Evolutionary conservation across 75 land plant species (phyloP).

Genomic region (Selaginella moellendorffii): DNA sequence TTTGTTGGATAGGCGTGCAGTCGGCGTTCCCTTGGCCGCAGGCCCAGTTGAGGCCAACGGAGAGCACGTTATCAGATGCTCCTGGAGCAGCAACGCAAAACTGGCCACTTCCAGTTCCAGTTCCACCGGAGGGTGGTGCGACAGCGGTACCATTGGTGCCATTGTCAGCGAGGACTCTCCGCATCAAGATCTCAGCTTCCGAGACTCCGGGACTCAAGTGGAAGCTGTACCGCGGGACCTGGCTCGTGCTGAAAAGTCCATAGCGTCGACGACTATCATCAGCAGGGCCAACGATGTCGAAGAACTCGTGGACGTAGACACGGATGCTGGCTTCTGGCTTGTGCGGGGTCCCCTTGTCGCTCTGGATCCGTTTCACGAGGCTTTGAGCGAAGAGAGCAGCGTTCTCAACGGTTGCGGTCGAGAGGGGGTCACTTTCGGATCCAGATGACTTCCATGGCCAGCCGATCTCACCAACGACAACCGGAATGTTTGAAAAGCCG

Average conservation of each 20-base stretch:
- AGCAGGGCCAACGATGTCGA: background rate
- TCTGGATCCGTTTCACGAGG: background rate
- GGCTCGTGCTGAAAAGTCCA: background rate
- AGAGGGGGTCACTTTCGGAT: background rate
- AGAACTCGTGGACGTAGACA: background rate
- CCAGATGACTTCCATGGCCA: background rate
- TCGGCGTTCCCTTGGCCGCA: slow-evolving; percentile 64
- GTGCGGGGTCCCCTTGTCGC: too few relatives aligned
- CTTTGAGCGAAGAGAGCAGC: background rate
- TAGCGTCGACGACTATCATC: background rate
- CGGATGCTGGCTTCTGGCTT: background rate
- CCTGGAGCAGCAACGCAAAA: slow-evolving; percentile 79
- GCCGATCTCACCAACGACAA: background rate
- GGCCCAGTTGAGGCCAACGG: slow-evolving; percentile 66
- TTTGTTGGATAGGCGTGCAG: slow-evolving; percentile 44
- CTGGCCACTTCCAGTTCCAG: too few relatives aligned
- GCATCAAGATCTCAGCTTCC: background rate
- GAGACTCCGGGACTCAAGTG: background rate
- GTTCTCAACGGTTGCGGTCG: background rate
- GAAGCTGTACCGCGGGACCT: background rate
- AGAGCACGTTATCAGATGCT: slow-evolving; percentile 34
- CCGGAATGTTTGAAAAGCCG: background rate
- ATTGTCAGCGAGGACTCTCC: background rate
- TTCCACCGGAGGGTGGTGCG: background rate
- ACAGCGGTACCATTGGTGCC: background rate